Conservation (phyloP, 257 asterid species). For the Solanum rostratum region DNA sequence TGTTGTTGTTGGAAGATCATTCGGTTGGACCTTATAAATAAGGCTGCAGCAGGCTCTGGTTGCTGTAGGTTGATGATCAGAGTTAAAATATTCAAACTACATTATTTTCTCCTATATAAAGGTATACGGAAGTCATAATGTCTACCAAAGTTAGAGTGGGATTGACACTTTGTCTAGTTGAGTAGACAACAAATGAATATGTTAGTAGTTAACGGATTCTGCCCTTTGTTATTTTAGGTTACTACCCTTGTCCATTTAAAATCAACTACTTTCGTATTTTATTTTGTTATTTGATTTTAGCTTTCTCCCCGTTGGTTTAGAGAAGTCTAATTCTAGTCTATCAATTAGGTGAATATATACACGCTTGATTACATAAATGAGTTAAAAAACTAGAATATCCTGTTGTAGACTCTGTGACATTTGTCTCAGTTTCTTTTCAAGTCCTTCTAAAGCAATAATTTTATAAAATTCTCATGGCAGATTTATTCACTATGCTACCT, state of each 20-base stretch:
- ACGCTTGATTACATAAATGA: neutral
- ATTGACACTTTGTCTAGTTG: neutral
- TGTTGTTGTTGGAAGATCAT: rapidly evolving
- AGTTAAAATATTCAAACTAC: neutral
- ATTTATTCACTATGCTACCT: neutral
- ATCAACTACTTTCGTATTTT: neutral
- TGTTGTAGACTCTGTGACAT: neutral
- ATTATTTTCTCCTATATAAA: neutral
- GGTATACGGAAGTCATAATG: neutral
- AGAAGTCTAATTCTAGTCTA: neutral
- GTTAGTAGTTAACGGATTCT: neutral
- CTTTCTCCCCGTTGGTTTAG: neutral
- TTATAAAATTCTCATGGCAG: neutral
- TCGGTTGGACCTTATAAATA: neutral
- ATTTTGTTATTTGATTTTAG: neutral
- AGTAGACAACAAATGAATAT: neutral
- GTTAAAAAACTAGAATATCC: neutral
- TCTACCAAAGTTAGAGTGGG: neutral
- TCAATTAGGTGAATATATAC: neutral
- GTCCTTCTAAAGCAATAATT: neutral
- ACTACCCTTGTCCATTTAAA: neutral
- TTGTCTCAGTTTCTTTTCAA: neutral
- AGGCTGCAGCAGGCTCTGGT: neutral
- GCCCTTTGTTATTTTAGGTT: neutral
- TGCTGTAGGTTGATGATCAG: neutral